A percentile compares a stretch with the other conserved stretches of the same genome.
phyloP scores from a whole-genome alignment of 2,329 filamentous ascomycete genomes.

The Trichophyton equinum region DNA sequence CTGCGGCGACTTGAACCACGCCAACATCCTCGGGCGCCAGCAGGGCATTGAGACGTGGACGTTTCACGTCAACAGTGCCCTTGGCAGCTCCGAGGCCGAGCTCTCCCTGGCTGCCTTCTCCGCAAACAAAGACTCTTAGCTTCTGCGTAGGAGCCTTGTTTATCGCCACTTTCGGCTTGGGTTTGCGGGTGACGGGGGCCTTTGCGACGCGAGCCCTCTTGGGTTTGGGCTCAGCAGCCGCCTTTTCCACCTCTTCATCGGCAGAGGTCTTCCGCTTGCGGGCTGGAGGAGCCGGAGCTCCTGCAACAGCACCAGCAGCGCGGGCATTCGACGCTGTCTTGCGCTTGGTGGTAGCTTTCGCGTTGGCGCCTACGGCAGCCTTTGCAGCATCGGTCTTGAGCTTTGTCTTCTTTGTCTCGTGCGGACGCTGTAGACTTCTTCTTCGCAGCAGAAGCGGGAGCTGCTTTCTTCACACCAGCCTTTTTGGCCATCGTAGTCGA shows the following conservation, averaged over 20 bases:
- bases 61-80: constrained; percentile 58
- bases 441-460: not conserved
- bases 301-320: not conserved
- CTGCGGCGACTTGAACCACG: constrained; percentile 63
- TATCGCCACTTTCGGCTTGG: constrained; percentile 33
- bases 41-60: constrained; percentile 55
- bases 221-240: constrained; percentile 8
- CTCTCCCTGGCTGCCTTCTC: constrained; percentile 68
- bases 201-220: constrained; percentile 16
- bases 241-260: constrained; percentile 13
- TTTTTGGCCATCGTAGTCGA: constrained; percentile 4
- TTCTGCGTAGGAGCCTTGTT: constrained; percentile 46
- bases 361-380: not conserved
- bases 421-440: constrained; percentile 4
- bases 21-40: constrained; percentile 46
- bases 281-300: constrained; percentile 17
- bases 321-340: not conserved
- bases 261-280: constrained; percentile 7
- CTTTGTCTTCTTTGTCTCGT: constrained; percentile 4
- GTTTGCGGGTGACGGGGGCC: constrained; percentile 6
- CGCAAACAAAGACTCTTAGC: constrained; percentile 68
- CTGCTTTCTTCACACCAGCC: constrained; percentile 4
- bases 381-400: constrained; percentile 3
- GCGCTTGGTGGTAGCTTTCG: constrained; percentile 3
- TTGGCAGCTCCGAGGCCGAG: constrained; percentile 61